These are phyloP conservation scores for Fusarium sp. DNA, from an alignment of 2,329 filamentous ascomycete genomes.

Conservation along the genomic window DNA sequence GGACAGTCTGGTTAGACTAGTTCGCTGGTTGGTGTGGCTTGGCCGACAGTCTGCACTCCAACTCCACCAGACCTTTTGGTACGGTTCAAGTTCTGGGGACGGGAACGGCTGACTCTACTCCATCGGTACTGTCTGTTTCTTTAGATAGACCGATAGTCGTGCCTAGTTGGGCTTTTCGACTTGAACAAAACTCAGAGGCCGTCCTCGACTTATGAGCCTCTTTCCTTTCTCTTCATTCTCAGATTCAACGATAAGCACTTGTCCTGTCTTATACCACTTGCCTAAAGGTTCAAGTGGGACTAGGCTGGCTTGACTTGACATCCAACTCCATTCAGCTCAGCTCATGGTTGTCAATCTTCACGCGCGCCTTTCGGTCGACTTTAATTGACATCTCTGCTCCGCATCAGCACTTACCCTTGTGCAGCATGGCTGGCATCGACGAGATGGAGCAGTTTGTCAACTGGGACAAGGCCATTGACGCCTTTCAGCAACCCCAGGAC, in stretches of 20 bases:
- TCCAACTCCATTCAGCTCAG: constrained; percentile 12
- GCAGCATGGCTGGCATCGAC: constrained; percentile 55
- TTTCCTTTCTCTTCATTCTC: constrained; percentile 21
- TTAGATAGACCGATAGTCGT: constrained; percentile 23
- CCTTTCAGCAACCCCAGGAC: constrained; percentile 49
- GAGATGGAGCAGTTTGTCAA: constrained; percentile 73
- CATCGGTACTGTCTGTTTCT: constrained; percentile 18
- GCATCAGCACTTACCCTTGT: constrained; percentile 25
- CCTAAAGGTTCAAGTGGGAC: constrained; percentile 24
- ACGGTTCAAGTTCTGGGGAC: constrained; percentile 19
- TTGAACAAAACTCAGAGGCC: constrained; percentile 45
- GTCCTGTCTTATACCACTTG: constrained; percentile 17
- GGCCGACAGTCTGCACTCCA: constrained; percentile 30
- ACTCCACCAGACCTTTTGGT: constrained; percentile 26
- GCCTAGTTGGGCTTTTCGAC: constrained; percentile 16
- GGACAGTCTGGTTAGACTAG: constrained; percentile 44
- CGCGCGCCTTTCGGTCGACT: constrained; percentile 41
- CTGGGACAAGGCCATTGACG: constrained; percentile 65
- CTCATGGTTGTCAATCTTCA: constrained; percentile 26
- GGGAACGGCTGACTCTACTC: constrained; percentile 26
- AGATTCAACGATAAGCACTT: constrained; percentile 11
- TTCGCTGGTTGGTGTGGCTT: constrained; percentile 35
- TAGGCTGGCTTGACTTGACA: constrained; percentile 5
- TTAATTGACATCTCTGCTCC: constrained; percentile 29
- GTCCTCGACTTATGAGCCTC: constrained; percentile 24